Conservation (phyloP, 345 rosid genomes). For the Combretum micranthum region DNA sequence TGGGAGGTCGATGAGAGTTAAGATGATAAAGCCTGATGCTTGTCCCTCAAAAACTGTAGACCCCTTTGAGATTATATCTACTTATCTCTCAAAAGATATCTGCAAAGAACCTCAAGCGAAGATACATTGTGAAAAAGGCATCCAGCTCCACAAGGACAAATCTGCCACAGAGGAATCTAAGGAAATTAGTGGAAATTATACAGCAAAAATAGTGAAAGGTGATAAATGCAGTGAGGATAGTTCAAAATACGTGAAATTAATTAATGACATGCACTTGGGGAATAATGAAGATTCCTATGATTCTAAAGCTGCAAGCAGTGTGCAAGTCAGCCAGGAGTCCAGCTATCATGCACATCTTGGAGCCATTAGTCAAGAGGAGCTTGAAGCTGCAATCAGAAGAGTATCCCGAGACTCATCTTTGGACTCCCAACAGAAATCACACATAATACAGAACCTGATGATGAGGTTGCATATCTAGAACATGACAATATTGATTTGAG, state of each 20-base stretch:
- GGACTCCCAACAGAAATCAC: conserved; percentile 54
- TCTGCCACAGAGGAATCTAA: conserved; percentile 11
- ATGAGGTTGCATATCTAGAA: conserved; percentile 45
- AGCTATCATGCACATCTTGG: conserved; percentile 24
- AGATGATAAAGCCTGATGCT: conserved; percentile 17
- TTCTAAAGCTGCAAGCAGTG: background rate
- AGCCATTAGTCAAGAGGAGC: conserved; percentile 51
- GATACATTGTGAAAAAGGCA: conserved; percentile 10
- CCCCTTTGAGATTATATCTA: conserved; percentile 54
- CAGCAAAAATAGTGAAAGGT: conserved; percentile 14
- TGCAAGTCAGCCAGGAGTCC: conserved; percentile 19
- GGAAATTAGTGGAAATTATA: conserved; percentile 10
- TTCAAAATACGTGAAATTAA: conserved; percentile 22
- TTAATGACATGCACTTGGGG: conserved; percentile 16
- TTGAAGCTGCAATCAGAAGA: conserved; percentile 59
- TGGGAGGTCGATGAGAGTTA: conserved; percentile 42
- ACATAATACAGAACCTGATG: conserved; percentile 56
- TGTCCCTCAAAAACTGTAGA: conserved; percentile 27
- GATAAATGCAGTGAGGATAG: conserved; percentile 14
- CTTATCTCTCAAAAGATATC: conserved; percentile 42
- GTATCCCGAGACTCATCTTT: conserved; percentile 59
- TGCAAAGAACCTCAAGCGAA: conserved; percentile 19
- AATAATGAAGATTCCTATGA: conserved; percentile 14
- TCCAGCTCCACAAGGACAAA: conserved; percentile 10
- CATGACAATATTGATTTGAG: background rate